Evolutionary conservation across 2,329 filamentous ascomycete genomes (phyloP).

Genomic region (Samsoniella hepiali): DNA sequence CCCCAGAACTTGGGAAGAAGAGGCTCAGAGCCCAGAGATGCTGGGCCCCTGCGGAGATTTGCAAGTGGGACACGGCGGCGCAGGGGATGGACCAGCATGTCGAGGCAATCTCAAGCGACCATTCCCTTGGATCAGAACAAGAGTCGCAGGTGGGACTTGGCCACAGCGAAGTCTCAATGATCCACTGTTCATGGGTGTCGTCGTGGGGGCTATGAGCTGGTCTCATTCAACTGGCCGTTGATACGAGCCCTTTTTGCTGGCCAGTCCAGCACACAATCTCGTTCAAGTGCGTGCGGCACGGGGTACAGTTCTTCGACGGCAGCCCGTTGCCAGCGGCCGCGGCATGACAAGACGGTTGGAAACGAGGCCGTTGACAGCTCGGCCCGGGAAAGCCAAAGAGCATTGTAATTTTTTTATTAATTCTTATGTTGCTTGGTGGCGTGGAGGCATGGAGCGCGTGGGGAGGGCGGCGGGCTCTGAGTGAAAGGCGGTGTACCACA

Average conservation of each 20-base stretch:
- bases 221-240: slow-evolving; percentile 16
- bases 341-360: background rate
- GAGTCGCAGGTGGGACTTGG: slow-evolving; percentile 12
- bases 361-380: background rate
- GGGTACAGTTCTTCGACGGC: background rate
- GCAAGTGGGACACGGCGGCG: slow-evolving; percentile 15
- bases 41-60: slow-evolving; percentile 16
- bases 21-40: background rate
- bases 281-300: slow-evolving; percentile 2
- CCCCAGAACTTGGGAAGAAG: background rate
- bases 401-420: background rate
- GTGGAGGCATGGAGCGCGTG: slow-evolving; percentile 10
- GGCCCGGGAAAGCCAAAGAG: background rate
- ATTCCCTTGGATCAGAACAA: slow-evolving; percentile 19
- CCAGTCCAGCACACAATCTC: slow-evolving; percentile 4
- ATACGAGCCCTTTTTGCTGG: slow-evolving; percentile 10
- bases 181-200: slow-evolving; percentile 12
- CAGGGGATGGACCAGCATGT: slow-evolving; percentile 9
- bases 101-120: slow-evolving; percentile 18
- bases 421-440: background rate
- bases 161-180: slow-evolving; percentile 13
- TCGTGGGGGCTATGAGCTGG: slow-evolving; percentile 17
- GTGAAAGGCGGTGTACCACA: slow-evolving; percentile 15
- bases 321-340: background rate
- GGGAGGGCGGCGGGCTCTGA: slow-evolving; percentile 6